These are phyloP conservation scores for Xylaria cubensis DNA, from an alignment of 495 filamentous ascomycete genomes.

Conservation along the genomic window DNA sequence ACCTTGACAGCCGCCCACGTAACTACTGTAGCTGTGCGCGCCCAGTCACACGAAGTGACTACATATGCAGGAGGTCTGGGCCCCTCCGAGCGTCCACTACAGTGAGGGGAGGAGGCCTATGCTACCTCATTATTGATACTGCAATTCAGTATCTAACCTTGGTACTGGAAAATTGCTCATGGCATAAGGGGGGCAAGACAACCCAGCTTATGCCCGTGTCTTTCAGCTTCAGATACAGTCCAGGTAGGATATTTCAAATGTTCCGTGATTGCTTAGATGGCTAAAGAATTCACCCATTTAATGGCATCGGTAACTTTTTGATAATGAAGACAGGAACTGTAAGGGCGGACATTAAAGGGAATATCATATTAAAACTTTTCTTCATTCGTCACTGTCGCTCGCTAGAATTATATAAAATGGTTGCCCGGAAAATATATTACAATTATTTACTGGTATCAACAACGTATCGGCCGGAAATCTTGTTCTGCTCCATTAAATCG, in stretches of 20 bases:
- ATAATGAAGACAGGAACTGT: neutral
- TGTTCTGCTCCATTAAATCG: conserved; percentile 72
- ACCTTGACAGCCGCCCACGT: too few relatives aligned
- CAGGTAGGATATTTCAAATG: neutral
- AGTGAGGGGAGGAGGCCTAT: neutral
- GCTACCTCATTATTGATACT: neutral
- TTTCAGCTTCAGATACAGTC: neutral
- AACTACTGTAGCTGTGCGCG: neutral
- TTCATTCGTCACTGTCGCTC: neutral
- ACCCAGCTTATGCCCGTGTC: neutral
- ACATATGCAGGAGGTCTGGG: neutral
- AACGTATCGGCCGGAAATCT: conserved; percentile 89
- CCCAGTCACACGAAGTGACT: neutral
- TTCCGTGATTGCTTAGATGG: neutral
- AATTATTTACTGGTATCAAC: conserved; percentile 67
- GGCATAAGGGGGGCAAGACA: neutral
- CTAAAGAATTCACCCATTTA: neutral
- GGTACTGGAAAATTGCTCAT: neutral
- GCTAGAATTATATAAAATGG: neutral
- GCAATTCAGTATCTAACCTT: neutral
- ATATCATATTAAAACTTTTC: neutral
- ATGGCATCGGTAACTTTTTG: neutral
- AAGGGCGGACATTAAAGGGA: neutral
- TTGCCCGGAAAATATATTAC: neutral
- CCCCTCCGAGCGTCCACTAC: neutral